phyloP scores from a whole-genome alignment of 2,329 filamentous ascomycete species.

The Dactylellina parvicollis region DNA sequence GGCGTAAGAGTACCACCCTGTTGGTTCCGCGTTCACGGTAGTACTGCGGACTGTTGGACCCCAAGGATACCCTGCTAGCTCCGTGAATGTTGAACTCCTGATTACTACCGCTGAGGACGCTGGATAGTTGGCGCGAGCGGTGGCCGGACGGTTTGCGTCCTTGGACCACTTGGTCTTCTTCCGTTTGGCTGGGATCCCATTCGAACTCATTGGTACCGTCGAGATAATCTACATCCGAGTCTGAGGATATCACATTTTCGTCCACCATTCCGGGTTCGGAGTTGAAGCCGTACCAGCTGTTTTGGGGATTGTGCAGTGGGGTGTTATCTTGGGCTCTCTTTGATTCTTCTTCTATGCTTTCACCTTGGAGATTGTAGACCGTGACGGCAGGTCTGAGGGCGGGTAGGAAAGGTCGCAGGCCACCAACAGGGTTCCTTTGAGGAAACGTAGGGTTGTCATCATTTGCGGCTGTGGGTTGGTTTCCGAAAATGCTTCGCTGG shows the following conservation, averaged over 20 bases:
- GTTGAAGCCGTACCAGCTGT: not conserved
- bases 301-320: not conserved
- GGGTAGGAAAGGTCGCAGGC: not conserved
- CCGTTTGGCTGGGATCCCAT: not conserved
- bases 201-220: slow-evolving; percentile 15
- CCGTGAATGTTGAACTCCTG: not conserved
- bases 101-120: slow-evolving; percentile 1
- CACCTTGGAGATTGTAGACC: not conserved
- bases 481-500: no score
- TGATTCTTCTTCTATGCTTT: slow-evolving; percentile 6
- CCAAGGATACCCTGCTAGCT: not conserved
- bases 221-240: not conserved
- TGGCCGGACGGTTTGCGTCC: slow-evolving; percentile 7
- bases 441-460: not conserved
- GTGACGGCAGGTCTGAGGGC: not conserved
- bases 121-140: not conserved
- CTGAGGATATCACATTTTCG: not conserved
- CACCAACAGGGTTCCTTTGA: not conserved
- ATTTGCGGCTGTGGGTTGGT: no score
- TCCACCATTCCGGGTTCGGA: not conserved
- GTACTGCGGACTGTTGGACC: slow-evolving; percentile 5
- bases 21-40: slow-evolving; percentile 12
- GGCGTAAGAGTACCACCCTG: not conserved
- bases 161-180: slow-evolving; percentile 2
- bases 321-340: slow-evolving; percentile 1